These are phyloP conservation scores for Platismatia glauca DNA, from an alignment of 495 filamentous ascomycete species.

Conservation along the genomic window DNA sequence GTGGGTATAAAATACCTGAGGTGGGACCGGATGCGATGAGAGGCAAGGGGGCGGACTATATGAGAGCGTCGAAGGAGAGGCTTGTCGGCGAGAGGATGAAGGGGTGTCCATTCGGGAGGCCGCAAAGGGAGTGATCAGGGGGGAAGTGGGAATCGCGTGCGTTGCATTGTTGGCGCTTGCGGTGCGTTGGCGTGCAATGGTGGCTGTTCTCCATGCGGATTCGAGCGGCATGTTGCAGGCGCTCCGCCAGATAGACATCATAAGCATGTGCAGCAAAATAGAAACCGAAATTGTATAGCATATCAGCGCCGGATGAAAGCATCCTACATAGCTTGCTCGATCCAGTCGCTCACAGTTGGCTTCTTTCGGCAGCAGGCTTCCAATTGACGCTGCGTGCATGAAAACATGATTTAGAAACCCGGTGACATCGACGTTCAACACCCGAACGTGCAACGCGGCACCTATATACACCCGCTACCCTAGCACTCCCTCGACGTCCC, in stretches of 20 bases:
- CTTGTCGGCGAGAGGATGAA: conserved; percentile 35
- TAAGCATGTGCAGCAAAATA: neutral
- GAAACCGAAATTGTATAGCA: neutral
- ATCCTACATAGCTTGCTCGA: neutral
- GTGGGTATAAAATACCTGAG: conserved; percentile 49
- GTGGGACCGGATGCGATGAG: conserved; percentile 50
- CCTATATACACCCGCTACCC: neutral
- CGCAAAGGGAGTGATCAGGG: conserved; percentile 5
- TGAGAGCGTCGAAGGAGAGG: conserved; percentile 34
- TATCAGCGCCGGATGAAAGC: neutral
- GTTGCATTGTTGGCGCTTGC: neutral
- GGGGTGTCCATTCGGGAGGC: conserved; percentile 44
- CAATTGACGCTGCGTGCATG: neutral
- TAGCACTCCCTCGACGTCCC: neutral
- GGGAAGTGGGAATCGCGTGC: neutral
- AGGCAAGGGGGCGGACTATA: conserved; percentile 44
- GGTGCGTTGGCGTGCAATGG: neutral
- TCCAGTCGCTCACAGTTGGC: too few relatives aligned
- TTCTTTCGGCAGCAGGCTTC: neutral
- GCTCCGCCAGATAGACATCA: neutral
- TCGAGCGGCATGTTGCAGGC: neutral
- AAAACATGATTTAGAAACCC: neutral
- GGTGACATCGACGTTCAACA: neutral
- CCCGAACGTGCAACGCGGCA: neutral
- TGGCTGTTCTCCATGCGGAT: neutral